These are phyloP conservation scores for Penicillium chermesinum DNA, from an alignment of 495 filamentous ascomycete genomes.

Conservation along the genomic window DNA sequence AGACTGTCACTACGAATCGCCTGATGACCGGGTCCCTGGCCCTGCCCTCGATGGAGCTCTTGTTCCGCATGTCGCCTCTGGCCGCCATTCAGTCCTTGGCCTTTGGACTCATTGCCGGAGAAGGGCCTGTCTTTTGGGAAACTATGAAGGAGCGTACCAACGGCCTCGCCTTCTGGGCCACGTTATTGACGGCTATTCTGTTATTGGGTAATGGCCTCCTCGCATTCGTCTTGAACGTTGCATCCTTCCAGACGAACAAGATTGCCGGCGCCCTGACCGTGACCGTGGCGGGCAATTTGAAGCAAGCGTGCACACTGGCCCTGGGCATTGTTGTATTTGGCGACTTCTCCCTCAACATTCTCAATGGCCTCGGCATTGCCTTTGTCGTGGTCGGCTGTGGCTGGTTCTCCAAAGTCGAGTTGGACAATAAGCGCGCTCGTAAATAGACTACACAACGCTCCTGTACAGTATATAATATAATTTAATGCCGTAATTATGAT, in stretches of 20 bases:
- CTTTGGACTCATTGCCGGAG: slow-evolving; percentile 10
- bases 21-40: slow-evolving; percentile 16
- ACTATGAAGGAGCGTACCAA: slow-evolving; percentile 10
- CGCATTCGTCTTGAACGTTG: slow-evolving; percentile 13
- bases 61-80: slow-evolving; percentile 17
- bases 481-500: not conserved
- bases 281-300: slow-evolving; percentile 15
- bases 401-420: slow-evolving; percentile 14
- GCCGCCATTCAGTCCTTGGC: slow-evolving; percentile 11
- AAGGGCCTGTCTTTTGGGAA: slow-evolving; percentile 5
- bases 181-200: slow-evolving; percentile 4
- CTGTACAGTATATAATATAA: not conserved
- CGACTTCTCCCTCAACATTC: slow-evolving; percentile 12
- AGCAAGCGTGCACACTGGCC: slow-evolving; percentile 13
- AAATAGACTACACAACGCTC: not conserved
- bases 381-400: slow-evolving; percentile 13
- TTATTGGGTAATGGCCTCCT: slow-evolving; percentile 13
- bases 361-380: slow-evolving; percentile 14
- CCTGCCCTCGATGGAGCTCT: slow-evolving; percentile 14
- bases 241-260: slow-evolving; percentile 16
- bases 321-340: slow-evolving; percentile 13
- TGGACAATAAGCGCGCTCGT: slow-evolving; percentile 10
- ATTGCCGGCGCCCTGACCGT: slow-evolving; percentile 15
- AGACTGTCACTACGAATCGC: slow-evolving; percentile 19
- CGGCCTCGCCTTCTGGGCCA: slow-evolving; percentile 1